Evolutionary conservation across 768 basidiomycete genomes (phyloP).

Genomic region (Phanerodontia chrysosporium): DNA sequence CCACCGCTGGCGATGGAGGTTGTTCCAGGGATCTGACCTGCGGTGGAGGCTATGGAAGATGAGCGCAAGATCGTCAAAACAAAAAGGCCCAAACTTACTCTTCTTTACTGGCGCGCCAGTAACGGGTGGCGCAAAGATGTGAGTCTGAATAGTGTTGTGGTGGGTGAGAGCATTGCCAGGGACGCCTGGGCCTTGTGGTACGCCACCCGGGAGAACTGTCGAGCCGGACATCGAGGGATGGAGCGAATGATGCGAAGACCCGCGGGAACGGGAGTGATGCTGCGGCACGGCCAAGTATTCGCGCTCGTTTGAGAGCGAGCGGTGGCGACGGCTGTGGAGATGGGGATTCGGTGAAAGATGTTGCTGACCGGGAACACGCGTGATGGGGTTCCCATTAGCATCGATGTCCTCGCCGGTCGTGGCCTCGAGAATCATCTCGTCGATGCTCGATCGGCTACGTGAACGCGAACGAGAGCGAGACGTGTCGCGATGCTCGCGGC

Average conservation of each 20-base stretch:
- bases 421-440: constrained; percentile 46
- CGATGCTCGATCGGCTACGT: constrained; percentile 34
- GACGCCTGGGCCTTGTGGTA: constrained; percentile 15
- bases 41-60: constrained; percentile 16
- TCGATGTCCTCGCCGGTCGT: constrained; percentile 33
- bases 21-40: constrained; percentile 21
- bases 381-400: constrained; percentile 27
- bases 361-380: constrained; percentile 23
- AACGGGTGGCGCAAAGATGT: constrained; percentile 70
- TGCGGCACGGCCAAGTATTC: constrained; percentile 19
- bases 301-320: constrained; percentile 18
- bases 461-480: constrained; percentile 29
- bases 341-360: constrained; percentile 23
- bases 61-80: neutral
- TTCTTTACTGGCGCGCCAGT: constrained; percentile 73
- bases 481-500: constrained; percentile 13
- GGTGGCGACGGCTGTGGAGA: constrained; percentile 15
- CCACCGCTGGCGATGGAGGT: constrained; percentile 26
- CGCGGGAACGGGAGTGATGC: constrained; percentile 16
- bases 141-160: constrained; percentile 51
- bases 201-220: constrained; percentile 6
- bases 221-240: constrained; percentile 13
- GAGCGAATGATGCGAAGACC: constrained; percentile 9
- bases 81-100: constrained; percentile 34
- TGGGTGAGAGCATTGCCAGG: constrained; percentile 28